A percentile compares a stretch with the other conserved stretches of the same genome.
These are phyloP conservation scores for Sphagnurus paluster DNA, from an alignment of 1,284 basidiomycete genomes.

Conservation along the genomic window DNA sequence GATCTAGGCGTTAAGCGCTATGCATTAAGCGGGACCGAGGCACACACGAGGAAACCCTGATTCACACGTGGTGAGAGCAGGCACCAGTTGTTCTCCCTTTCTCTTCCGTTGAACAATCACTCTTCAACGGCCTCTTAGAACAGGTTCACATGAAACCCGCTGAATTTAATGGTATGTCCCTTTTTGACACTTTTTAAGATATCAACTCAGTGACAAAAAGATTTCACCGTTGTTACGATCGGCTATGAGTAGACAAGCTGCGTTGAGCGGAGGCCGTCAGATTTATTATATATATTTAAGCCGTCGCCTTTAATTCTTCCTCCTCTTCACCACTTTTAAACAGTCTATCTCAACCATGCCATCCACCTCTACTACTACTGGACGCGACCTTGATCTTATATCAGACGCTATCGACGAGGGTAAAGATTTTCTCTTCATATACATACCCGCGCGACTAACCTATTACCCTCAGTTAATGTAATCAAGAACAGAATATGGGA, in stretches of 20 bases:
- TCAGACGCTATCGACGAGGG: constrained; percentile 30
- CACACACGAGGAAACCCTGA: not conserved
- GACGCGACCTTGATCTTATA: constrained; percentile 27
- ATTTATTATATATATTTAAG: too few relatives aligned
- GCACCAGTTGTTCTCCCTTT: not conserved
- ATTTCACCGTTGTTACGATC: constrained; percentile 8
- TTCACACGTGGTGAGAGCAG: constrained; percentile 1
- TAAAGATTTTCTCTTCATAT: constrained; percentile 4
- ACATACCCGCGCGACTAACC: not conserved
- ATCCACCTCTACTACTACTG: constrained; percentile 18
- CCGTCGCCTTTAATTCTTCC: constrained; percentile 4
- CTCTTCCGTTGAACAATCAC: not conserved
- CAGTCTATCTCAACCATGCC: constrained; percentile 24
- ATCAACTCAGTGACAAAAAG: not conserved
- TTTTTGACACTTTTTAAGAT: constrained; percentile 2
- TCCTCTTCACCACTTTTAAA: not conserved
- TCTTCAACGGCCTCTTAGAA: constrained; percentile 1
- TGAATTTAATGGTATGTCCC: constrained; percentile 2
- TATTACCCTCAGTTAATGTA: constrained; percentile 53
- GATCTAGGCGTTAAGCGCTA: too few relatives aligned
- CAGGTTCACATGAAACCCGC: constrained; percentile 8
- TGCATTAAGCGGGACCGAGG: too few relatives aligned
- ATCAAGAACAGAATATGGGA: constrained; percentile 65
- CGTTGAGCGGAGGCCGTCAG: too few relatives aligned
- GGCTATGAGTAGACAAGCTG: not conserved